Evolutionary conservation across 2,329 filamentous ascomycete species (phyloP).

Genomic region (Ophiognomonia clavigignenti-juglandacearum): DNA sequence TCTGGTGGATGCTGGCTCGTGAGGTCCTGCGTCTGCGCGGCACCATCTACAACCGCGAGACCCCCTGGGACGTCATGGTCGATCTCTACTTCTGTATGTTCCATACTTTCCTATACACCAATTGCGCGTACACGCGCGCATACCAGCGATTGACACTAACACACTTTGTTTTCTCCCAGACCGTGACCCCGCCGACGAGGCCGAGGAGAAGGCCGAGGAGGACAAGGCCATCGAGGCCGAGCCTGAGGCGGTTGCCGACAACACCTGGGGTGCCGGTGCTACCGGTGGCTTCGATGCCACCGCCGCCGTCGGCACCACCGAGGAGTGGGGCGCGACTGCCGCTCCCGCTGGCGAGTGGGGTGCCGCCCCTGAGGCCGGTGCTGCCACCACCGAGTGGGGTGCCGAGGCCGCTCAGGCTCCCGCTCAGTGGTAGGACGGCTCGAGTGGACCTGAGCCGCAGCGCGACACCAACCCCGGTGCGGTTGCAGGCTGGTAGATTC

Average conservation of each 20-base stretch:
- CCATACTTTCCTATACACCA: too few relatives aligned
- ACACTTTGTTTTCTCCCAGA: slow-evolving; percentile 44
- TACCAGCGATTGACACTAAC: too few relatives aligned
- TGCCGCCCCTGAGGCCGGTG: slow-evolving; percentile 58
- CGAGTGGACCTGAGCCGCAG: too few relatives aligned
- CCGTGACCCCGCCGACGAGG: slow-evolving; percentile 99
- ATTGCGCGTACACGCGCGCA: too few relatives aligned
- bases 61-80: slow-evolving; percentile 98
- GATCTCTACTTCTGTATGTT: slow-evolving; percentile 96
- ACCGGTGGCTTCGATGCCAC: slow-evolving; percentile 66
- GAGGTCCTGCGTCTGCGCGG: slow-evolving; percentile 99
- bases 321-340: slow-evolving; percentile 50
- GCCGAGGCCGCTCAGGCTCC: slow-evolving; percentile 44
- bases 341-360: slow-evolving; percentile 44
- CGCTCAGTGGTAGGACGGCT: slow-evolving; percentile 33
- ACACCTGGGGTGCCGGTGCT: slow-evolving; percentile 75
- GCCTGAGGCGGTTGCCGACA: slow-evolving; percentile 68
- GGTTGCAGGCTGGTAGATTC: too few relatives aligned
- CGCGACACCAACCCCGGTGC: neutral
- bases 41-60: slow-evolving; percentile 92
- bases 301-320: slow-evolving; percentile 42
- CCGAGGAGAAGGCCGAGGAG: slow-evolving; percentile 93
- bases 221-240: slow-evolving; percentile 86
- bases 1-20: slow-evolving; percentile 99
- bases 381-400: slow-evolving; percentile 45